Evolutionary conservation across 352 stramenopile genomes (phyloP).

Genomic region (Pythium phragmitis): DNA sequence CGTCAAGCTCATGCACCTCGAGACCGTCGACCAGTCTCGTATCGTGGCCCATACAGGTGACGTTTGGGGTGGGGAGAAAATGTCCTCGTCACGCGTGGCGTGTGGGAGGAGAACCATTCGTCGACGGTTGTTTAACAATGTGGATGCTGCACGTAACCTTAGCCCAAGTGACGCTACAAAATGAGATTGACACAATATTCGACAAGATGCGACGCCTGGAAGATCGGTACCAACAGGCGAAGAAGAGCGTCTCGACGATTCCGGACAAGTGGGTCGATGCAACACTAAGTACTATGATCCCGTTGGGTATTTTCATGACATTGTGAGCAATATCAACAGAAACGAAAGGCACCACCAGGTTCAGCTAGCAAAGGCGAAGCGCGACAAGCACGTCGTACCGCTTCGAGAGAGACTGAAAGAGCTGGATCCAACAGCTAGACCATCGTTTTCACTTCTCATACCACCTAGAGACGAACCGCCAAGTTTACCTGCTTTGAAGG

Average conservation of each 20-base stretch:
- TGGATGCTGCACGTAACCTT: conserved; percentile 4
- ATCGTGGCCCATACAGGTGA: conserved; percentile 40
- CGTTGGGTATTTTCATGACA: too few species aligned
- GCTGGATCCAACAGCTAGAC: conserved; percentile 26
- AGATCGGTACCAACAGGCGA: conserved; percentile 37
- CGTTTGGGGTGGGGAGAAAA: neutral
- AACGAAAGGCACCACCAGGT: conserved; percentile 45
- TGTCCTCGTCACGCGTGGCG: conserved; percentile 3
- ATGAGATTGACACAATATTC: conserved; percentile 33
- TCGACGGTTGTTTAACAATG: conserved; percentile 1
- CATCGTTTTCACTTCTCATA: conserved; percentile 9
- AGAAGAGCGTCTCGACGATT: conserved; percentile 47
- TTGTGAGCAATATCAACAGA: conserved; percentile 23
- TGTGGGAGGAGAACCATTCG: neutral
- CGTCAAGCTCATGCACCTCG: conserved; percentile 51
- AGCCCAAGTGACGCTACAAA: conserved; percentile 38
- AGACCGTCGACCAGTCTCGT: conserved; percentile 34
- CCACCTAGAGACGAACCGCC: conserved; percentile 1
- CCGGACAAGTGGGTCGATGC: conserved; percentile 44
- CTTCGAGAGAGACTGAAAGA: conserved; percentile 32
- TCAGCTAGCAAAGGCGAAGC: conserved; percentile 37
- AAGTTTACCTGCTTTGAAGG: conserved; percentile 15
- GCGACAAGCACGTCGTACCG: conserved; percentile 27
- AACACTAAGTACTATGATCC: neutral
- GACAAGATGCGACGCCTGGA: conserved; percentile 40